Evolutionary conservation across 352 stramenopile species (phyloP).

Genomic region (Phytophthora pinifolia): DNA sequence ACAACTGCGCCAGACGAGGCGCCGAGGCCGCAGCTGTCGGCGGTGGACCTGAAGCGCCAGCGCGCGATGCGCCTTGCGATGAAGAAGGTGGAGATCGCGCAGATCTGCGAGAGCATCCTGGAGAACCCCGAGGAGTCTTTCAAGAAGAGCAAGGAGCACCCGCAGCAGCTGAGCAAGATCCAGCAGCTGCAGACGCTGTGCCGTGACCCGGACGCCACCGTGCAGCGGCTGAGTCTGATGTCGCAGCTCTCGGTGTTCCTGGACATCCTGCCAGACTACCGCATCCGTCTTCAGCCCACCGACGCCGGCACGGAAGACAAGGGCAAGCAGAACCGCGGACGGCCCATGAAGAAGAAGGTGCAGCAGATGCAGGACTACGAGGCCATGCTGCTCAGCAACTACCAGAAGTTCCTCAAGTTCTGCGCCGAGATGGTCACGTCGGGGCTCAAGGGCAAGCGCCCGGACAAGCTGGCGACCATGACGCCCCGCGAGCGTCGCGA

Average conservation of each 20-base stretch:
- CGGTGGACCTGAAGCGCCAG: slow-evolving; percentile 68
- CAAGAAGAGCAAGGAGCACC: slow-evolving; percentile 87
- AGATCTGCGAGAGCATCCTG: slow-evolving; percentile 89
- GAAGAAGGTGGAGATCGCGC: slow-evolving; percentile 90
- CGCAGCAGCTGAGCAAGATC: slow-evolving; percentile 74
- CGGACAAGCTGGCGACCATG: slow-evolving; percentile 41
- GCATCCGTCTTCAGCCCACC: slow-evolving; percentile 89
- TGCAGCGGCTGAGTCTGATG: slow-evolving; percentile 89
- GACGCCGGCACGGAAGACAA: slow-evolving; percentile 69
- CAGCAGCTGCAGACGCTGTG: slow-evolving; percentile 75
- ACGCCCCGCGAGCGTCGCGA: slow-evolving; percentile 38
- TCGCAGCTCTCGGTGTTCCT: slow-evolving; percentile 95
- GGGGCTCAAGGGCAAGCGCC: slow-evolving; percentile 56
- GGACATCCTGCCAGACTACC: slow-evolving; percentile 95
- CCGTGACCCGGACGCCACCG: slow-evolving; percentile 67
- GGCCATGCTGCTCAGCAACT: slow-evolving; percentile 70
- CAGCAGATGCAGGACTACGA: slow-evolving; percentile 88
- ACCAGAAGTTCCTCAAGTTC: slow-evolving; percentile 84
- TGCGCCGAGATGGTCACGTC: slow-evolving; percentile 63
- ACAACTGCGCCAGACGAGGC: slow-evolving; percentile 11
- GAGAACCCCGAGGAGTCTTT: slow-evolving; percentile 86
- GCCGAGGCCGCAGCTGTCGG: slow-evolving; percentile 22
- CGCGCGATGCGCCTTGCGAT: slow-evolving; percentile 62
- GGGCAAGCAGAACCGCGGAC: slow-evolving; percentile 84
- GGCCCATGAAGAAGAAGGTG: slow-evolving; percentile 85